Conservation (phyloP, 345 rosid species). For the Rhodamnia rubescens region DNA sequence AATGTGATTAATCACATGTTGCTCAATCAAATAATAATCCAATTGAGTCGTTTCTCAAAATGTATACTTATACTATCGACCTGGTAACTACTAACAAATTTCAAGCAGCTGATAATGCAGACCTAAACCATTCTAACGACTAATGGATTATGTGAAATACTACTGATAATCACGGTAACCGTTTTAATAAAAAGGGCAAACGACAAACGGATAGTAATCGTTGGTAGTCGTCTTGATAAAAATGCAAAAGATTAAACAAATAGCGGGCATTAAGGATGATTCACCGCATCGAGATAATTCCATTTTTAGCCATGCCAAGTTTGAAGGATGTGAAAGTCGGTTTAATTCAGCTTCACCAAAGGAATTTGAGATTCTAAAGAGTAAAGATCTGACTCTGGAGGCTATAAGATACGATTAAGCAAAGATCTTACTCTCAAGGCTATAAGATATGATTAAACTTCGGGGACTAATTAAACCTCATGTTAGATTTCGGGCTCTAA, state of each 20-base stretch:
- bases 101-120: neutral
- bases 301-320: neutral
- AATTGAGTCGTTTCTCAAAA: neutral
- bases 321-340: neutral
- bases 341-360: neutral
- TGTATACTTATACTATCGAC: neutral
- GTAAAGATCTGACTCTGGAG: neutral
- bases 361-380: neutral
- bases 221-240: neutral
- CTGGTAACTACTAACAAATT: neutral
- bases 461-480: neutral
- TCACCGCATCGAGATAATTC: neutral
- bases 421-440: neutral
- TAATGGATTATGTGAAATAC: neutral
- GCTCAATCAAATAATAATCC: neutral
- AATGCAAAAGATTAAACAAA: neutral
- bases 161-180: neutral
- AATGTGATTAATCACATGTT: neutral
- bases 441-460: neutral
- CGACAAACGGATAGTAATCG: neutral
- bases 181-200: neutral
- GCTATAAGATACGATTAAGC: neutral
- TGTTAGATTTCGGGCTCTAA: neutral
- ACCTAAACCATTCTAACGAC: neutral
- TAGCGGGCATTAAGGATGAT: neutral